Percentiles rank a stretch among this genome's conserved stretches.
Conservation (phyloP, 208 protist genomes). For the Acanthamoeba lugdunensis region DNA sequence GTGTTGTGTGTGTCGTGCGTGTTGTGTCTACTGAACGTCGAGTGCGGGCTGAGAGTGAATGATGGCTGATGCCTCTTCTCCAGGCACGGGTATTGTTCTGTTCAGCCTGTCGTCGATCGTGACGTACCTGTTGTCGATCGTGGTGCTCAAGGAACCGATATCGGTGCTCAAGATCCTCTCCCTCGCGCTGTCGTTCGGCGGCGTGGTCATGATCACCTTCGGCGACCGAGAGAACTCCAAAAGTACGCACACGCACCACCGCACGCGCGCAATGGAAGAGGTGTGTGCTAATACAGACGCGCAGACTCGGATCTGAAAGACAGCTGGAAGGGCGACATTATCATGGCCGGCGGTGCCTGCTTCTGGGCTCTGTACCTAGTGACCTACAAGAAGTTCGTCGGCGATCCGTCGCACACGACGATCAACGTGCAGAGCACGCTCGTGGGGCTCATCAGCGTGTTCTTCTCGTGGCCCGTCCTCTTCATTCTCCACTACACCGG, state of each 20-base stretch:
- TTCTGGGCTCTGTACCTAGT: conserved; percentile 32
- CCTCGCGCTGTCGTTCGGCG: neutral
- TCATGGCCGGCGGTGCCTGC: conserved; percentile 11
- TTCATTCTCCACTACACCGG: conserved; percentile 23
- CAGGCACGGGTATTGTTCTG: conserved; percentile 15
- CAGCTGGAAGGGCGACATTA: conserved; percentile 33
- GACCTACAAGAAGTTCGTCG: conserved; percentile 46
- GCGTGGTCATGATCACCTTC: conserved; percentile 18
- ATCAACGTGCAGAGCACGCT: conserved; percentile 31
- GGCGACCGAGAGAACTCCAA: neutral
- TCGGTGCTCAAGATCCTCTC: conserved; percentile 19
- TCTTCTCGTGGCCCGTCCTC: conserved; percentile 16
- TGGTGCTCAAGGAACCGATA: conserved; percentile 14
- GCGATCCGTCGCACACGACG: conserved; percentile 4
- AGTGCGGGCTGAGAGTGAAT: neutral
- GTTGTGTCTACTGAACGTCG: neutral
- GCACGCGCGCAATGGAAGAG: no score
- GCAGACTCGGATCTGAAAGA: neutral
- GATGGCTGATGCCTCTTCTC: neutral
- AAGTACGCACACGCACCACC: neutral
- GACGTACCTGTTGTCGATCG: conserved; percentile 15
- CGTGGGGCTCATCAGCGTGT: conserved; percentile 19
- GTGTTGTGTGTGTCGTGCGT: neutral
- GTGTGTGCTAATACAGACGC: neutral
- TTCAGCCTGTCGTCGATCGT: conserved; percentile 22